Percentiles rank a stretch among this genome's conserved stretches.
These are phyloP conservation scores for Styphnolobium japonicum DNA, from an alignment of 306 rosid species.

Conservation along the genomic window DNA sequence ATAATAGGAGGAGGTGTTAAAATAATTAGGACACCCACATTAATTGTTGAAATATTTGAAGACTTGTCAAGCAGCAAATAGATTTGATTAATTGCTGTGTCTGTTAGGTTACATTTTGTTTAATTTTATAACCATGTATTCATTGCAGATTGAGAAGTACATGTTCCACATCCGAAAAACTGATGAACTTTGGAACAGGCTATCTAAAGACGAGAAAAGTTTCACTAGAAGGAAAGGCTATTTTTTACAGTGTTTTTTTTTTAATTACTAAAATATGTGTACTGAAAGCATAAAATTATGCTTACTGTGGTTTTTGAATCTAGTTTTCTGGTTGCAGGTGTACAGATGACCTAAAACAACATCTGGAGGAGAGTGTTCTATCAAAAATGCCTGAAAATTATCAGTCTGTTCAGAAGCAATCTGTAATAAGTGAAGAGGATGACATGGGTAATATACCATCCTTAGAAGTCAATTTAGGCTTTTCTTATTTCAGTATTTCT, in stretches of 20 bases:
- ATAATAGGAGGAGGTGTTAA: neutral
- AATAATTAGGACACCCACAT: neutral
- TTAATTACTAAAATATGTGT: neutral
- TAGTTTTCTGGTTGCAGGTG: slow-evolving; percentile 57
- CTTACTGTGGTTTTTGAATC: slow-evolving; percentile 21
- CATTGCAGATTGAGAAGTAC: slow-evolving; percentile 75
- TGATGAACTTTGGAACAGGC: slow-evolving; percentile 59
- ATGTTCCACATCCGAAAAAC: slow-evolving; percentile 67
- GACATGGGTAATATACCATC: slow-evolving; percentile 73
- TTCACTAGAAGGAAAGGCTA: slow-evolving; percentile 57
- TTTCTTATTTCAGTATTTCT: neutral
- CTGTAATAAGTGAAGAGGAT: slow-evolving; percentile 74
- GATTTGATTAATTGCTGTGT: neutral
- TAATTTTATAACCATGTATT: slow-evolving; percentile 2
- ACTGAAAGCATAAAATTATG: neutral
- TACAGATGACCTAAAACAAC: slow-evolving; percentile 59
- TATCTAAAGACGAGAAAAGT: slow-evolving; percentile 64
- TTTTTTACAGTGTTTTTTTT: neutral
- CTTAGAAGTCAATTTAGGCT: slow-evolving; percentile 17
- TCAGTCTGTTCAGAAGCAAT: slow-evolving; percentile 65
- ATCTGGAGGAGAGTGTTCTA: slow-evolving; percentile 70
- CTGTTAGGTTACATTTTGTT: slow-evolving; percentile 4
- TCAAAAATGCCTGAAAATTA: slow-evolving; percentile 76
- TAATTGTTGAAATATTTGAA: slow-evolving; percentile 14
- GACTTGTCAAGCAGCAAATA: neutral